Evolutionary conservation across 2,329 filamentous ascomycete species (phyloP), one percentile per base, ranked within the genome.

Genomic region (Phaeosphaeria sp.): DNA sequence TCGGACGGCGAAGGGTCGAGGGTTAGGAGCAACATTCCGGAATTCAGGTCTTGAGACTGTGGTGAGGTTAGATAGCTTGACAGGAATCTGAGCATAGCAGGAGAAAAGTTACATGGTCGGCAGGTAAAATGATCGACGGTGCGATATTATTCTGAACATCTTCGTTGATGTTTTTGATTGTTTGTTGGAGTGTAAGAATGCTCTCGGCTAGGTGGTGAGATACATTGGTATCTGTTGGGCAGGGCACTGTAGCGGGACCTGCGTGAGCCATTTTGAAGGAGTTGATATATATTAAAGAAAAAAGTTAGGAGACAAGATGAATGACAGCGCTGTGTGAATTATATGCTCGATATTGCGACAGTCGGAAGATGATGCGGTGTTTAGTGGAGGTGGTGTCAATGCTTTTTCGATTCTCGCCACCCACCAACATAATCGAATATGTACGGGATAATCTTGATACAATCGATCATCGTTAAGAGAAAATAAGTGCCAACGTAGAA

Each of bases 161-260:
- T 44, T 55, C 36, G 42, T 23, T 27, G 23, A 55, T 33, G 13
- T 49, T 50, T 9, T 18, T 22, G 22, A 55, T 55, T 1, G 46
- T 55, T 49, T 44, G 36, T 50, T 55, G 52, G 25, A 55, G 52
- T 5, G 36, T 50, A 2, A 55, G 20, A n/a, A 55, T 50, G 15
- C 50, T 52, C 39, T 52, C 50, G 10, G 50, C 46, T 21, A 52
- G 23, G n/a, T 46, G 42, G 11, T 46, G 50, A 18, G 22, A 11
- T 3, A 21, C 23, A 15, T 46, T 23, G 13, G 39, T 25, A 13
- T 17, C n/a, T 20, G 46, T 15, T 6, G n/a, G 17, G 2, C 15
- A 3, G 6, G 46, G 2, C 17, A 21, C 25, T 17, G 21, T n/a
- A 17, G 43, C 11, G 17, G 46, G 11, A n/a, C 25, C 36, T 48